Evolutionary conservation across 2,329 filamentous ascomycete genomes (phyloP).

Genomic region (Hirsutella thompsonii): DNA sequence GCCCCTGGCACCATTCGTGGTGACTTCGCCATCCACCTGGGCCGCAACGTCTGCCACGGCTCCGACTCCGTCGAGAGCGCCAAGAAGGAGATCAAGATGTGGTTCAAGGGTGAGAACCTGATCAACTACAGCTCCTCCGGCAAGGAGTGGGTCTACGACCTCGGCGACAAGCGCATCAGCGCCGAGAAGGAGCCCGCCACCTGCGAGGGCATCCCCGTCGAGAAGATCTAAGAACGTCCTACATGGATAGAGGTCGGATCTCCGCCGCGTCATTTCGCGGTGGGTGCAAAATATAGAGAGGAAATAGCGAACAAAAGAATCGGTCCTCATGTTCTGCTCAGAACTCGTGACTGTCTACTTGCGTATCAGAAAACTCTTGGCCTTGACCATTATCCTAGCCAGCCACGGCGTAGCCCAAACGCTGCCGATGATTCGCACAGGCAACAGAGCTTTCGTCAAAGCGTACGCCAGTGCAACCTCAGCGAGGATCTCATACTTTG

Average conservation of each 20-base stretch:
- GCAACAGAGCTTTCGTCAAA: conserved; percentile 74
- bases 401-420: conserved; percentile 91
- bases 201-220: conserved; percentile 1
- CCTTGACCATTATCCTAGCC: conserved; percentile 48
- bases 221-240: neutral
- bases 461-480: conserved; percentile 83
- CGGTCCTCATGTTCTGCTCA: neutral
- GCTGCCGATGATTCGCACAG: conserved; percentile 62
- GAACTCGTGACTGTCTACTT: conserved; percentile 9
- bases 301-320: neutral
- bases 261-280: neutral
- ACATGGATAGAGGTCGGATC: neutral
- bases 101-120: conserved; percentile 87
- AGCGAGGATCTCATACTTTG: conserved; percentile 43
- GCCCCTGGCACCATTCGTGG: conserved; percentile 97
- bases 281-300: neutral
- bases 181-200: neutral
- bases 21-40: conserved; percentile 67
- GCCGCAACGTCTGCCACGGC: conserved; percentile 99
- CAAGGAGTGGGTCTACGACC: conserved; percentile 87
- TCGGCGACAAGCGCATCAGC: conserved; percentile 38
- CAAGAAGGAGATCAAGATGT: conserved; percentile 98
- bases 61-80: conserved; percentile 97
- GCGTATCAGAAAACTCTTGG: conserved; percentile 16
- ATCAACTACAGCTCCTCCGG: conserved; percentile 73